These are phyloP conservation scores for Quercus rubra DNA, from an alignment of 306 rosid species.

Conservation along the genomic window DNA sequence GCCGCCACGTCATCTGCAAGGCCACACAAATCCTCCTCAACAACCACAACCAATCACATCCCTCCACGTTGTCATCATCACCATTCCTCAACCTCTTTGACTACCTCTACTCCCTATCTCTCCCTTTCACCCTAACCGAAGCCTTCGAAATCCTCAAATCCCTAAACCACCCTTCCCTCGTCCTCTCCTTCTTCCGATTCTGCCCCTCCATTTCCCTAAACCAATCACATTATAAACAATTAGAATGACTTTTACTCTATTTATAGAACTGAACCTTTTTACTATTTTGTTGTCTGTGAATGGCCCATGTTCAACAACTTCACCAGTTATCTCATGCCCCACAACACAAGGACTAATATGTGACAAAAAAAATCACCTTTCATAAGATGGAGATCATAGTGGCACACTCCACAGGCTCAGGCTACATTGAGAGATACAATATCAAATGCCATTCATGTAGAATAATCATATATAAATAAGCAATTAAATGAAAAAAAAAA, in stretches of 20 bases:
- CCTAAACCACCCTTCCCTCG: constrained; percentile 59
- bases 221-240: constrained; percentile 21
- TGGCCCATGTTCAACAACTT: too few relatives aligned
- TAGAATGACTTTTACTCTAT: not conserved
- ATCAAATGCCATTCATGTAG: constrained; percentile 5
- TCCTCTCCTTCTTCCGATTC: constrained; percentile 65
- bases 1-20: constrained; percentile 68
- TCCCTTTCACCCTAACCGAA: constrained; percentile 61
- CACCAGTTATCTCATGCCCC: too few relatives aligned
- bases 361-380: constrained; percentile 42
- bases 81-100: constrained; percentile 80
- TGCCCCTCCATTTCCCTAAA: constrained; percentile 62
- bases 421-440: constrained; percentile 40
- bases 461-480: not conserved
- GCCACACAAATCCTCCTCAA: constrained; percentile 64
- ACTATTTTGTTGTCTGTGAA: too few relatives aligned
- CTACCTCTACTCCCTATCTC: constrained; percentile 46
- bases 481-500: not conserved
- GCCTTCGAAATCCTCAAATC: constrained; percentile 83
- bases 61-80: constrained; percentile 11
- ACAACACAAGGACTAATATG: too few relatives aligned
- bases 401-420: constrained; percentile 73
- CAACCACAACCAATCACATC: constrained; percentile 17
- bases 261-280: too few relatives aligned
- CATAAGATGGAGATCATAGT: constrained; percentile 89